phyloP scores from a whole-genome alignment of 768 basidiomycete genomes.

The Dioszegia crocea region DNA sequence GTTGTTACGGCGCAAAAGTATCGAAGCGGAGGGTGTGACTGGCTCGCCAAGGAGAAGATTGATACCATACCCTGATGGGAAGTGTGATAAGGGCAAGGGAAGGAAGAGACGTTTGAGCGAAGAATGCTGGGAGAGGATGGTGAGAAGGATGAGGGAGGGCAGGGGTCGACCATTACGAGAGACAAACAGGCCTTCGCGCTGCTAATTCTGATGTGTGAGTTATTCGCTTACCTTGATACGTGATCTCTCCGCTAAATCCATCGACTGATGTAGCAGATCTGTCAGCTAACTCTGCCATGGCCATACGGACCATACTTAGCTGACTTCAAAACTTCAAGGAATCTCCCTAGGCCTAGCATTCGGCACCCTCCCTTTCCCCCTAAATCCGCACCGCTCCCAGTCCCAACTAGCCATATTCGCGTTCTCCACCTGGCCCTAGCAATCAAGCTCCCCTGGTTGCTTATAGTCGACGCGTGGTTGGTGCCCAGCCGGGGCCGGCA shows the following conservation, averaged over 20 bases:
- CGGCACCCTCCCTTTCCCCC: slow-evolving; percentile 92
- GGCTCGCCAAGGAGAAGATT: not conserved
- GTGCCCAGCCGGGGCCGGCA: slow-evolving; percentile 69
- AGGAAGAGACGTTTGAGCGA: slow-evolving; percentile 19
- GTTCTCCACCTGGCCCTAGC: slow-evolving; percentile 72
- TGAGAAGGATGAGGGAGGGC: slow-evolving; percentile 20
- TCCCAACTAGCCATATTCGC: slow-evolving; percentile 94
- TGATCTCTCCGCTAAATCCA: not conserved
- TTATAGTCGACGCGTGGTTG: slow-evolving; percentile 90
- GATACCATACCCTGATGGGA: not conserved
- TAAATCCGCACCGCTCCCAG: slow-evolving; percentile 91
- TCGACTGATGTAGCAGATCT: not conserved
- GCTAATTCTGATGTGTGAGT: slow-evolving; percentile 79
- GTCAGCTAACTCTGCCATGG: slow-evolving; percentile 10
- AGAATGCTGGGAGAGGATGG: slow-evolving; percentile 16
- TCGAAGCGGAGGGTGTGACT: slow-evolving; percentile 1
- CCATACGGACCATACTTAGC: not conserved
- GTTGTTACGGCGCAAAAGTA: slow-evolving; percentile 17
- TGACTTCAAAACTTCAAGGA: slow-evolving; percentile 58
- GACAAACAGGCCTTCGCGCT: slow-evolving; percentile 82
- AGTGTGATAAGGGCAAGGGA: slow-evolving; percentile 14
- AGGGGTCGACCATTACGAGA: slow-evolving; percentile 58
- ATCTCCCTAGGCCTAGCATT: slow-evolving; percentile 91
- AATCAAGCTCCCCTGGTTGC: slow-evolving; percentile 93
- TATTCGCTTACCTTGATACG: not conserved